Conservation (phyloP, 495 filamentous ascomycete species). For the Penicillium herquei region DNA sequence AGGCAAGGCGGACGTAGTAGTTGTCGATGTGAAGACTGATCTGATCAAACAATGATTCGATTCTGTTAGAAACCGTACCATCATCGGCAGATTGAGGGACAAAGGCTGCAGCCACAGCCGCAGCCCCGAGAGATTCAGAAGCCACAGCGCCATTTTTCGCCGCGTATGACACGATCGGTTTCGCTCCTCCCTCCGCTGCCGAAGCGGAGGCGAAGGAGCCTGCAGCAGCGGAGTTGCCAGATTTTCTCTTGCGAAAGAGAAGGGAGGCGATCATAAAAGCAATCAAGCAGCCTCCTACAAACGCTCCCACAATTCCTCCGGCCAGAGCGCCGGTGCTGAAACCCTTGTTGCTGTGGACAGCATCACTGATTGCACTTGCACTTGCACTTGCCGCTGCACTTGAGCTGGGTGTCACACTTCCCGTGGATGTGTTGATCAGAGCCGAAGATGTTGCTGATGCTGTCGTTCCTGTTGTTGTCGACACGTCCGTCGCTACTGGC, state of each 20-base stretch:
- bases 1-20: conserved; percentile 18
- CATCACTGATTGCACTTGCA: background rate
- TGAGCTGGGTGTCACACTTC: too few relatives aligned
- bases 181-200: too few relatives aligned
- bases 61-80: conserved; percentile 8
- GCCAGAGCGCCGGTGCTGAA: conserved; percentile 24
- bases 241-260: conserved; percentile 11
- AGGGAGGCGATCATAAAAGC: conserved; percentile 24
- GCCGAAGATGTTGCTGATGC: too few relatives aligned
- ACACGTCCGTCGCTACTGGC: too few relatives aligned
- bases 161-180: too few relatives aligned
- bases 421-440: too few relatives aligned
- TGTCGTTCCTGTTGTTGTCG: too few relatives aligned
- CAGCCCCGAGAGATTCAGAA: too few relatives aligned
- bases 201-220: background rate
- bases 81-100: conserved; percentile 27
- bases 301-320: conserved; percentile 29
- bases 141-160: too few relatives aligned
- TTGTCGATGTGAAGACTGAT: conserved; percentile 30
- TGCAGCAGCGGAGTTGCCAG: background rate
- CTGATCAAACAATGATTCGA: conserved; percentile 29
- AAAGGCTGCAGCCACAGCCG: background rate
- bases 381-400: too few relatives aligned
- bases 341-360: conserved; percentile 3
- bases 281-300: conserved; percentile 27